A percentile compares a stretch with the other conserved stretches of the same genome.
These are phyloP conservation scores for Viola pubescens DNA, from an alignment of 441 rosid genomes.

Conservation along the genomic window DNA sequence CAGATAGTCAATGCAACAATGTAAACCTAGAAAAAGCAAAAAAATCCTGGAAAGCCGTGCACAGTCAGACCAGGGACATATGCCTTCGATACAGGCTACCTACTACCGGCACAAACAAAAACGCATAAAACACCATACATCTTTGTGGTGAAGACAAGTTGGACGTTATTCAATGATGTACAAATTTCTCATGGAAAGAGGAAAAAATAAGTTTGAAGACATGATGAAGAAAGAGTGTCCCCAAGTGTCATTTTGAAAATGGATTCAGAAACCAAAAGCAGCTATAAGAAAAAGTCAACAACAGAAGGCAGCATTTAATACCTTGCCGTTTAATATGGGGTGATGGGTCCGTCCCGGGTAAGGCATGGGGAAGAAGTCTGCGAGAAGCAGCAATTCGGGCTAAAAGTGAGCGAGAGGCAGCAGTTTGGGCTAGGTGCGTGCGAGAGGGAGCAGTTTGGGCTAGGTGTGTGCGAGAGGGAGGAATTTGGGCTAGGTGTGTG, in stretches of 20 bases:
- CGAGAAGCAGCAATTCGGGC: background rate
- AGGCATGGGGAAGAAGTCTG: background rate
- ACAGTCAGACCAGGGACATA: no score
- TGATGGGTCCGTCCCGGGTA: background rate
- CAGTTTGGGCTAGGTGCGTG: background rate
- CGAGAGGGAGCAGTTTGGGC: background rate
- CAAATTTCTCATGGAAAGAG: no score
- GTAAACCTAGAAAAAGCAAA: no score
- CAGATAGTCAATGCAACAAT: no score
- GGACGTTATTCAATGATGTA: no score
- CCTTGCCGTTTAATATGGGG: conserved; percentile 14
- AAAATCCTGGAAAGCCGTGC: no score
- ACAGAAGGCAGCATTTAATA: background rate
- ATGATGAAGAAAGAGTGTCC: background rate
- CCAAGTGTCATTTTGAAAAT: background rate
- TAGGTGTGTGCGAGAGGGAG: background rate
- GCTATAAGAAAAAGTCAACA: background rate
- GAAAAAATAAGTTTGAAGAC: background rate
- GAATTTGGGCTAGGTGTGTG: background rate
- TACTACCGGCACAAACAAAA: no score
- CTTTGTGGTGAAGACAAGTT: no score
- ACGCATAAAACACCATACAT: no score
- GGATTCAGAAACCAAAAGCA: background rate
- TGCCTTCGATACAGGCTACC: no score
- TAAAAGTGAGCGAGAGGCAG: background rate